Percentiles rank a stretch among this genome's conserved stretches.
phyloP scores from a whole-genome alignment of 2,329 filamentous ascomycete genomes.

The Alternaria panax region DNA sequence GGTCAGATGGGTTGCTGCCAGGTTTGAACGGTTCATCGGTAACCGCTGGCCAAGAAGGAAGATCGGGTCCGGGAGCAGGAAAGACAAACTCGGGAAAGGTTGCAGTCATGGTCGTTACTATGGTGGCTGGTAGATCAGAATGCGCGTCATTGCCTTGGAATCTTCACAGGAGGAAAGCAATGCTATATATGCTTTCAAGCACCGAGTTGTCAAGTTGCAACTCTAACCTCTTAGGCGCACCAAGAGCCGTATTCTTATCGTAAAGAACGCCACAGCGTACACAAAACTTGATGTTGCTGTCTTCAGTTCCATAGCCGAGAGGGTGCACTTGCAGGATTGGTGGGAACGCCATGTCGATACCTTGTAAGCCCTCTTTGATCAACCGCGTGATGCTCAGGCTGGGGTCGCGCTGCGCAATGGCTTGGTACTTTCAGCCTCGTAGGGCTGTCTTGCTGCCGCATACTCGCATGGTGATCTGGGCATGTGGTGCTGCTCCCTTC shows the following conservation, averaged over 20 bases:
- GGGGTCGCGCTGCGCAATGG: background rate
- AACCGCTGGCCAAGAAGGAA: slow-evolving; percentile 1
- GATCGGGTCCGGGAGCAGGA: background rate
- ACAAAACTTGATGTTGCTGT: slow-evolving; percentile 2
- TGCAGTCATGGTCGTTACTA: slow-evolving; percentile 1
- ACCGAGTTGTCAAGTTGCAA: background rate
- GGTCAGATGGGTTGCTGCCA: background rate
- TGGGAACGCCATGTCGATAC: background rate
- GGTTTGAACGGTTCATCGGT: background rate
- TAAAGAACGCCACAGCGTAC: slow-evolving; percentile 3
- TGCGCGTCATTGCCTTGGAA: background rate
- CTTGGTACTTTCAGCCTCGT: background rate
- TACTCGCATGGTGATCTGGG: background rate
- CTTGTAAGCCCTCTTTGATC: background rate
- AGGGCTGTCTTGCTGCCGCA: background rate
- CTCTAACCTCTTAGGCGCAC: background rate
- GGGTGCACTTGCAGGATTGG: slow-evolving; percentile 3
- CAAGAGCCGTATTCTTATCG: slow-evolving; percentile 5
- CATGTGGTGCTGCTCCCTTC: background rate
- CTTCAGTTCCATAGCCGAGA: background rate
- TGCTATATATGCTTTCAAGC: background rate
- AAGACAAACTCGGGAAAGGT: background rate
- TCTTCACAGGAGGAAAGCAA: background rate
- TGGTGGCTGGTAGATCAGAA: background rate
- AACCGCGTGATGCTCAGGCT: slow-evolving; percentile 7